Evolutionary conservation across 2,329 filamentous ascomycete genomes (phyloP).

Genomic region (Pseudocercospora crystallina): DNA sequence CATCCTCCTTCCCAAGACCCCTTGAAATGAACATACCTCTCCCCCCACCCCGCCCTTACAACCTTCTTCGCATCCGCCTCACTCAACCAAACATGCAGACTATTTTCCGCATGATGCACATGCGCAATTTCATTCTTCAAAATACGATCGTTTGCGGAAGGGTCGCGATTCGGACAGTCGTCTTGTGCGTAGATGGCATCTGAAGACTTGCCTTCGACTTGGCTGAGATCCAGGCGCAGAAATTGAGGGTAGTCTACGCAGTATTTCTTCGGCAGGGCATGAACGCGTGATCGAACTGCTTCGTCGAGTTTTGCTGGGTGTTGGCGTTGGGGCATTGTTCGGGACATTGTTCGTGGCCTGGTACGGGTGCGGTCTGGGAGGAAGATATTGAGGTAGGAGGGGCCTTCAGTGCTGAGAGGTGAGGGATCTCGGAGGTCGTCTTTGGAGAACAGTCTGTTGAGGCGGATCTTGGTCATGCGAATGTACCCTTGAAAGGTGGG

Average conservation of each 20-base stretch:
- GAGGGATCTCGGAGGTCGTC: constrained; percentile 13
- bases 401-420: not conserved
- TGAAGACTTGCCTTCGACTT: constrained; percentile 13
- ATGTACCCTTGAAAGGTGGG: constrained; percentile 13
- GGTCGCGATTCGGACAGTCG: not conserved
- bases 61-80: constrained; percentile 18
- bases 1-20: too few relatives aligned
- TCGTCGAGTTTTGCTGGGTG: constrained; percentile 8
- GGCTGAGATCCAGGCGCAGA: constrained; percentile 12
- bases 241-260: not conserved
- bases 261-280: constrained; percentile 10
- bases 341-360: constrained; percentile 7
- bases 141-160: constrained; percentile 5
- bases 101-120: constrained; percentile 18
- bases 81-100: constrained; percentile 19
- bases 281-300: constrained; percentile 2
- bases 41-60: constrained; percentile 16
- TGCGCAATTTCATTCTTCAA: constrained; percentile 20
- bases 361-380: constrained; percentile 3
- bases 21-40: constrained; percentile 11
- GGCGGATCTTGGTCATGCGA: constrained; percentile 17
- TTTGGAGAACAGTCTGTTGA: constrained; percentile 2
- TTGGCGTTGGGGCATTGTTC: constrained; percentile 19
- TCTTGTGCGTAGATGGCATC: constrained; percentile 19
- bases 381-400: constrained; percentile 6